Percentiles rank a stretch among this genome's conserved stretches.
phyloP scores from a whole-genome alignment of 768 basidiomycete genomes.

The Boletus pseudopeckii region DNA sequence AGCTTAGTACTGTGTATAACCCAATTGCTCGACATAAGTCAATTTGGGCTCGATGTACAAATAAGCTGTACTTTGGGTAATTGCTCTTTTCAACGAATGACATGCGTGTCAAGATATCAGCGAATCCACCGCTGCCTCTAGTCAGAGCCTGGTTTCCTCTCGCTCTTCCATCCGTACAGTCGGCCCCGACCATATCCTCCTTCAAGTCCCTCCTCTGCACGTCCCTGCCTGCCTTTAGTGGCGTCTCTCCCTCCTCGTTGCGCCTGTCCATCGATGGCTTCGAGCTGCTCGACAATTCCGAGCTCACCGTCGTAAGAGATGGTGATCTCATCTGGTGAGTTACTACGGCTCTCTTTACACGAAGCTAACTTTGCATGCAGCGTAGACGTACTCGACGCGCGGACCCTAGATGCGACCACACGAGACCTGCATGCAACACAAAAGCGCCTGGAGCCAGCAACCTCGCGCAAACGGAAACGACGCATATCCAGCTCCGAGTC shows the following conservation, averaged over 20 bases:
- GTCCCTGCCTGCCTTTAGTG: constrained; percentile 10
- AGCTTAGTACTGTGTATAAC: not conserved
- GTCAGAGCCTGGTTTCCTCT: constrained; percentile 53
- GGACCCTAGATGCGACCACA: not conserved
- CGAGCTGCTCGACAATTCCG: constrained; percentile 26
- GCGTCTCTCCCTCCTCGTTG: not conserved
- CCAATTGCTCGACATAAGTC: not conserved
- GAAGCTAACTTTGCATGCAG: constrained; percentile 10
- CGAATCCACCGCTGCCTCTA: constrained; percentile 43
- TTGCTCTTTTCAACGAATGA: not conserved
- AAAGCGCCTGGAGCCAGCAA: not conserved
- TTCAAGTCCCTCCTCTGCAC: constrained; percentile 23
- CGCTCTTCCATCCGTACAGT: not conserved
- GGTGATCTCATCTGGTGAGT: constrained; percentile 29
- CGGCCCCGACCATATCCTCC: constrained; percentile 4
- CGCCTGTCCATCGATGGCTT: constrained; percentile 28
- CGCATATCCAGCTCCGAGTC: constrained; percentile 16
- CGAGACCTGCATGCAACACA: not conserved
- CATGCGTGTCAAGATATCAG: constrained; percentile 52
- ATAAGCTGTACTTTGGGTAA: too few species aligned
- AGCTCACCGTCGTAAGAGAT: constrained; percentile 25
- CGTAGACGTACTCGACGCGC: constrained; percentile 10
- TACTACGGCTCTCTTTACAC: fast-evolving
- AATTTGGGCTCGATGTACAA: not conserved
- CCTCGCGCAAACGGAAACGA: constrained; percentile 28